A percentile compares a stretch with the other conserved stretches of the same genome.
These are phyloP conservation scores for Apophysomyces trapeziformis DNA, from an alignment of 371 early-diverging fungal species.

Conservation along the genomic window DNA sequence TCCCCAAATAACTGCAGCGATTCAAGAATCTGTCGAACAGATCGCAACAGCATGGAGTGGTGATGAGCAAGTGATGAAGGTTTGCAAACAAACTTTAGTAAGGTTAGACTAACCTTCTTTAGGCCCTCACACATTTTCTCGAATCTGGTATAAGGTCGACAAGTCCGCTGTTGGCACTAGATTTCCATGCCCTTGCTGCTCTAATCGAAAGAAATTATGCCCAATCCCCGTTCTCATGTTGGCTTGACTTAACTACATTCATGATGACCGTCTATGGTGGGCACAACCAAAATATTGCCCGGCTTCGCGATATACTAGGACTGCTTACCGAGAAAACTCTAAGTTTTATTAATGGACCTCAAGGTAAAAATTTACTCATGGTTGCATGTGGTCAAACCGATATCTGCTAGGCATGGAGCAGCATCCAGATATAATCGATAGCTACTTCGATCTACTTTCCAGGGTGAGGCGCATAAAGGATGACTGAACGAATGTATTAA, in stretches of 20 bases:
- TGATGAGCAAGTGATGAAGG: conserved; percentile 48
- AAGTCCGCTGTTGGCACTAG: conserved; percentile 49
- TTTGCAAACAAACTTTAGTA: background rate
- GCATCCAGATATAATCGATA: conserved; percentile 39
- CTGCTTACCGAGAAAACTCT: conserved; percentile 51
- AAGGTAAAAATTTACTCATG: conserved; percentile 40
- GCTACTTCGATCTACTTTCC: conserved; percentile 58
- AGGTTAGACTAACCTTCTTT: conserved; percentile 11
- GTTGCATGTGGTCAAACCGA: background rate
- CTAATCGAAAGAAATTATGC: conserved; percentile 49
- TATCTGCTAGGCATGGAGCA: conserved; percentile 50
- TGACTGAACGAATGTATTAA: background rate
- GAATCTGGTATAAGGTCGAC: conserved; percentile 58
- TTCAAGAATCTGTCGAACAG: conserved; percentile 31
- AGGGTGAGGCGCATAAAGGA: conserved; percentile 37
- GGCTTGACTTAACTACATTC: conserved; percentile 60
- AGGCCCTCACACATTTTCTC: conserved; percentile 55
- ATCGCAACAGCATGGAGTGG: conserved; percentile 36
- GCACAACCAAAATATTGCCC: conserved; percentile 35
- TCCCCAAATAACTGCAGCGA: conserved; percentile 34
- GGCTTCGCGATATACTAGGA: conserved; percentile 47
- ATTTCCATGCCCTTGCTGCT: conserved; percentile 38
- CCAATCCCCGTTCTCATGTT: conserved; percentile 50
- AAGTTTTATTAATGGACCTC: conserved; percentile 49
- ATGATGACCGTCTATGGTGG: conserved; percentile 65